phyloP scores from a whole-genome alignment of 345 rosid genomes.

The Reutealis trisperma region DNA sequence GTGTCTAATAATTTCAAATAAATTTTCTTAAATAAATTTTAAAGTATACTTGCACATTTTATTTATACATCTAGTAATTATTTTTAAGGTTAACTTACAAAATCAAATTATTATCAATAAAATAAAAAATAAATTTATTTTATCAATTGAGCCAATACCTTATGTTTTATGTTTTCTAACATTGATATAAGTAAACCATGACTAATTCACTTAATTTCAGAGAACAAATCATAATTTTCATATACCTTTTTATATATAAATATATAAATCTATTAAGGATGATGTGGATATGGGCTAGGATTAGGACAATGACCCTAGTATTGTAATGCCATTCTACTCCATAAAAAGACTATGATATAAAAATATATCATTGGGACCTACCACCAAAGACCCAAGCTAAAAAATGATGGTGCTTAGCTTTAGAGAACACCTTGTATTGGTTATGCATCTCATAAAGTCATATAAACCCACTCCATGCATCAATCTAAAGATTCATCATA shows the following conservation, averaged over 20 bases:
- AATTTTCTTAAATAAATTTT: too few species aligned
- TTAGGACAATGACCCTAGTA: background rate
- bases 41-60: too few species aligned
- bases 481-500: background rate
- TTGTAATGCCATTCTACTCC: background rate
- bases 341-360: background rate
- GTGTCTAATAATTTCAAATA: too few species aligned
- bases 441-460: slow-evolving; percentile 2
- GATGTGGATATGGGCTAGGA: too few species aligned
- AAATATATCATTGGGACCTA: background rate
- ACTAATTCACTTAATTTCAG: background rate
- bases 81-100: too few species aligned
- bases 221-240: slow-evolving; percentile 1
- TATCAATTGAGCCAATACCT: too few species aligned
- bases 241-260: too few species aligned
- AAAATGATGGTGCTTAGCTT: slow-evolving; percentile 2
- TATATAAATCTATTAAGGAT: too few species aligned
- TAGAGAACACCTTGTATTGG: slow-evolving; percentile 1
- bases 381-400: background rate
- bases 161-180: too few species aligned
- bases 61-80: too few species aligned
- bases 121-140: too few species aligned
- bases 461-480: slow-evolving; percentile 15
- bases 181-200: background rate
- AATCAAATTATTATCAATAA: too few species aligned